phyloP scores from a whole-genome alignment of 768 basidiomycete species.

The Leccinum imitatum region DNA sequence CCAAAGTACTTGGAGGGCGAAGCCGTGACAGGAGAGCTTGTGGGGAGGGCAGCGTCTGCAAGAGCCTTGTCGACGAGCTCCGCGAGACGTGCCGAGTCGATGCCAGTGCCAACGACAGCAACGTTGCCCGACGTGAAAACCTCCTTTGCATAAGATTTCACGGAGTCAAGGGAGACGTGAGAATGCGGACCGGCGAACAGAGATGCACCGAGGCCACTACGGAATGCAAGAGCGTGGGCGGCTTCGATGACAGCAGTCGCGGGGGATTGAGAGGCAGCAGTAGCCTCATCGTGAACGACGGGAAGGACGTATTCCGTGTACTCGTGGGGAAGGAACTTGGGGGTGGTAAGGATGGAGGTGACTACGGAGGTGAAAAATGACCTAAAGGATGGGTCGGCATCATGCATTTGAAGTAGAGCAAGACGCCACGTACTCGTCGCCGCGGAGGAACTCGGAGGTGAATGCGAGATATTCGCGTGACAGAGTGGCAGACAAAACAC shows the following conservation, averaged over 20 bases:
- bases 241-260: slow-evolving; percentile 75
- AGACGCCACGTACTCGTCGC: slow-evolving; percentile 81
- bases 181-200: slow-evolving; percentile 78
- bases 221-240: slow-evolving; percentile 91
- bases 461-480: slow-evolving; percentile 88
- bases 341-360: slow-evolving; percentile 77
- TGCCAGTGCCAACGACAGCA: slow-evolving; percentile 85
- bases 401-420: not conserved
- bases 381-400: slow-evolving; percentile 40
- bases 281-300: slow-evolving; percentile 67
- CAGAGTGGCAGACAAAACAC: slow-evolving; percentile 81
- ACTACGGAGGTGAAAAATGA: slow-evolving; percentile 89
- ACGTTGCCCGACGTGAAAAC: slow-evolving; percentile 80
- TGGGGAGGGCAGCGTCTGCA: slow-evolving; percentile 34
- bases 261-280: slow-evolving; percentile 58
- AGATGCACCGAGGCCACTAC: slow-evolving; percentile 87
- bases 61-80: slow-evolving; percentile 74
- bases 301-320: slow-evolving; percentile 74
- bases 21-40: slow-evolving; percentile 34
- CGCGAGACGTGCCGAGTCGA: slow-evolving; percentile 67
- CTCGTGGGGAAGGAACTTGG: slow-evolving; percentile 79
- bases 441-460: slow-evolving; percentile 92
- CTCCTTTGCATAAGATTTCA: slow-evolving; percentile 69
- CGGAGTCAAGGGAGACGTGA: slow-evolving; percentile 61
- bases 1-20: slow-evolving; percentile 32